Conservation (phyloP, 805 yeast genomes). For the Lipomyces chichibuensis region DNA sequence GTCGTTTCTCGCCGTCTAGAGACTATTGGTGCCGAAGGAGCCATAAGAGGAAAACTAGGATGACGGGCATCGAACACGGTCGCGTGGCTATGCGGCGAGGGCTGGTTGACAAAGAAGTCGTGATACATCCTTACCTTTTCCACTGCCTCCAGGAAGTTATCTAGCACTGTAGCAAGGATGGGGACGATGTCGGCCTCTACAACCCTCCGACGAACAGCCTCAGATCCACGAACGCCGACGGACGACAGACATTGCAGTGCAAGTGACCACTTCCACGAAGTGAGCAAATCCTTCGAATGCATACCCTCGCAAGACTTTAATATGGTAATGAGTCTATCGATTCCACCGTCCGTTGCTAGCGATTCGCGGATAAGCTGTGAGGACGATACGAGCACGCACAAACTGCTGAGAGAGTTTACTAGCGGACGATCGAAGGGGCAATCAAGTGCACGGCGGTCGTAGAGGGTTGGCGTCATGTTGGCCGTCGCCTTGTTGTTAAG, state of each 20-base stretch:
- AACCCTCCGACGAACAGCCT: constrained; percentile 76
- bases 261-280: constrained; percentile 98
- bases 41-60: neutral
- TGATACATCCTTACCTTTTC: constrained; percentile 35
- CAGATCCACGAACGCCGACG: constrained; percentile 92
- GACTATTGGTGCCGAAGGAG: neutral
- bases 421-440: constrained; percentile 87
- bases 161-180: constrained; percentile 85
- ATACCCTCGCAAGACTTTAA: constrained; percentile 70
- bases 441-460: constrained; percentile 90
- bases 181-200: constrained; percentile 93
- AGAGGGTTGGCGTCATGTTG: constrained; percentile 81
- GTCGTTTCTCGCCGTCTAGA: neutral
- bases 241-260: constrained; percentile 90
- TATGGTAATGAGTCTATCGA: constrained; percentile 83
- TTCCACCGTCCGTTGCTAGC: constrained; percentile 84
- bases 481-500: constrained; percentile 88
- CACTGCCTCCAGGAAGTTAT: constrained; percentile 63
- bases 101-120: constrained; percentile 13
- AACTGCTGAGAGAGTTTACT: constrained; percentile 86
- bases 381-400: constrained; percentile 83
- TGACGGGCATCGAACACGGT: neutral
- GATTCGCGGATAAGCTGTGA: constrained; percentile 91
- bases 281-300: constrained; percentile 50
- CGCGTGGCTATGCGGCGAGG: neutral